A percentile compares a stretch with the other conserved stretches of the same genome.
phyloP scores from a whole-genome alignment of 2,329 filamentous ascomycete species.

The Fusarium staphyleae region DNA sequence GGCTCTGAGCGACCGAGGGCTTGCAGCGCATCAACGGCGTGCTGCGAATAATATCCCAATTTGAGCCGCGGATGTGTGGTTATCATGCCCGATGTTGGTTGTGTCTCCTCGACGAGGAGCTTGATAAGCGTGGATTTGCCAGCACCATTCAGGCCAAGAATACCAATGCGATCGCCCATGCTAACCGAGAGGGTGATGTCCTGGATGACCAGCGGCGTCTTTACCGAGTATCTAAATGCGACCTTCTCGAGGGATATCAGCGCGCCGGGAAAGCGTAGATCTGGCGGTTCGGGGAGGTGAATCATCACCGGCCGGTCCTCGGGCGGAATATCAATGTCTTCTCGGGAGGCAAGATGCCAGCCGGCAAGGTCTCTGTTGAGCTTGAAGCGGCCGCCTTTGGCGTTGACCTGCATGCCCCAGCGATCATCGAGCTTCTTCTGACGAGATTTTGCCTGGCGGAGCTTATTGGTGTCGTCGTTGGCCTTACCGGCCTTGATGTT shows the following conservation, averaged over 20 bases:
- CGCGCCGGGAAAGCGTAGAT: slow-evolving; percentile 77
- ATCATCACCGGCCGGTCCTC: slow-evolving; percentile 67
- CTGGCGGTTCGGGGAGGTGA: slow-evolving; percentile 66
- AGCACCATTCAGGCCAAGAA: slow-evolving; percentile 80
- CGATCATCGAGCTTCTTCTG: slow-evolving; percentile 86
- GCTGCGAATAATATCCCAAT: slow-evolving; percentile 81
- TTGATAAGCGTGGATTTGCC: slow-evolving; percentile 83
- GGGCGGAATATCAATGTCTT: slow-evolving; percentile 74
- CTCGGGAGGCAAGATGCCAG: slow-evolving; percentile 64
- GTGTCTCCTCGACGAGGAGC: slow-evolving; percentile 67
- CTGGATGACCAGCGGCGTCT: slow-evolving; percentile 56
- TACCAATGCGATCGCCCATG: slow-evolving; percentile 75
- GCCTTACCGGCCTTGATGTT: slow-evolving; percentile 79
- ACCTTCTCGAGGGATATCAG: slow-evolving; percentile 76
- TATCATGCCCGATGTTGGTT: slow-evolving; percentile 67
- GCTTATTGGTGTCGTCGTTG: slow-evolving; percentile 82
- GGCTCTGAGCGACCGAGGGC: slow-evolving; percentile 56
- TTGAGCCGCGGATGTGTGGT: slow-evolving; percentile 72
- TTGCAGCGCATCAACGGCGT: slow-evolving; percentile 75
- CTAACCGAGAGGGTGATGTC: slow-evolving; percentile 73
- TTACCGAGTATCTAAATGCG: slow-evolving; percentile 67
- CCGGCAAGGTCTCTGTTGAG: slow-evolving; percentile 76
- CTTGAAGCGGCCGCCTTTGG: slow-evolving; percentile 79
- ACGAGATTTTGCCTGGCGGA: slow-evolving; percentile 83
- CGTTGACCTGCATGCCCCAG: slow-evolving; percentile 77